Base-by-base conservation (phyloP, 441 rosid genomes). In the Arabidopsis hybrid region DNA sequence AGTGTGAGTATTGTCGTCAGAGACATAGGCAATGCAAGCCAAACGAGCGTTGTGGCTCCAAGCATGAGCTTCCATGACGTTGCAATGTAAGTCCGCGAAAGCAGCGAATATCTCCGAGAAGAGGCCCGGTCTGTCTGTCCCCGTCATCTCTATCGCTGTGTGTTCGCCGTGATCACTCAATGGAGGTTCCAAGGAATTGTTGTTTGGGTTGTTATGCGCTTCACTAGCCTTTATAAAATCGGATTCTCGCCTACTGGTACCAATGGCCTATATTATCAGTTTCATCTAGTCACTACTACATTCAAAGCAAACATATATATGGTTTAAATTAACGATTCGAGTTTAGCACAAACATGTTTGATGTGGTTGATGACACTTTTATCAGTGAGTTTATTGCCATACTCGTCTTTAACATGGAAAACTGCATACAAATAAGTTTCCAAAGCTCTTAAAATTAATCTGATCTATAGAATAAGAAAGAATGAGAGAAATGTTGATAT, bases 11-110 rank as follows among this genome's bases (percentile, higher is more conserved):
- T 76, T 70, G 50, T 82, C 87, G 4, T 72, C 76, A 42, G 74
- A 63, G 39, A 91, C 81, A 58, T 85, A 87, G 31, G 86, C 90
- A 1, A 91, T 86, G 51, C 91, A 89, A 3, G 97, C 97, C 3
- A 86, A 59, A 8, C 88, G 84, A n/a, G 83, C 83, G 5, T 91
- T 89, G 80, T 91, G 95, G 77, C 88, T 91, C 97, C 97, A 91
- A 2, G 91, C 89, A 8, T 89, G 91, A 31, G 92, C 95, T 73
- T 89, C 88, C 0, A 91, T 75, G 1, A 91, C 79, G 64, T 86
- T 87, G 80, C 97, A 91, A 2, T 78, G 83, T 5, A 91, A 86
- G 55, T 89, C 88, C 0, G 86, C 86, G 2, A 91, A 73, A 12
- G 87, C 88, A 0, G 97, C 95, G 0, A 87, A 89, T 53, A 91